A percentile compares a stretch with the other conserved stretches of the same genome.
These are phyloP conservation scores for Hemileccinum impolitum DNA, from an alignment of 768 basidiomycete genomes.

Conservation along the genomic window DNA sequence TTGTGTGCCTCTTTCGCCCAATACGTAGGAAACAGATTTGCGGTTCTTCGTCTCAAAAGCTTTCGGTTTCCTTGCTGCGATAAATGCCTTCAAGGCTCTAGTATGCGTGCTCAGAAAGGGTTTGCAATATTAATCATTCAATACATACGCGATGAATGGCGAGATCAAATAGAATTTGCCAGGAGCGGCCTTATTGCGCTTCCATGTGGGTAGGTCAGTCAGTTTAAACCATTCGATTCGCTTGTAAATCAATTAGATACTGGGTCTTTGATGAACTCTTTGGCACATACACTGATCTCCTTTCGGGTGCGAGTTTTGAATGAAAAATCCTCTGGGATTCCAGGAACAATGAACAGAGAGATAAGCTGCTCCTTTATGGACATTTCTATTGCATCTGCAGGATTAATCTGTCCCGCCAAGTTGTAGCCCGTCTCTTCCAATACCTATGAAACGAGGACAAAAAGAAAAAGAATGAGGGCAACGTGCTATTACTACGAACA, in stretches of 20 bases:
- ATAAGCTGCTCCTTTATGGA: conserved; percentile 89
- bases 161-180: conserved; percentile 94
- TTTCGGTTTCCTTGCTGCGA: conserved; percentile 60
- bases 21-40: conserved; percentile 27
- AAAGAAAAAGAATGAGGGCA: conserved; percentile 9
- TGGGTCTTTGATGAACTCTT: conserved; percentile 1
- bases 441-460: conserved; percentile 51
- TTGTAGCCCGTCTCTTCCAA: conserved; percentile 97
- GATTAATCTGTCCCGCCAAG: conserved; percentile 61
- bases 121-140: not conserved
- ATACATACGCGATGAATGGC: conserved; percentile 81
- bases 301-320: conserved; percentile 96
- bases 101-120: conserved; percentile 2
- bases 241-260: conserved; percentile 40
- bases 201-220: conserved; percentile 91
- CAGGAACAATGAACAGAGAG: conserved; percentile 85
- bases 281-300: conserved; percentile 84
- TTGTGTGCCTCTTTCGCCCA: conserved; percentile 39
- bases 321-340: conserved; percentile 80
- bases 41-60: conserved; percentile 34
- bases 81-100: conserved; percentile 56
- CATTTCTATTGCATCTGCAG: conserved; percentile 73
- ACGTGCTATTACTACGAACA: not conserved
- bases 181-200: conserved; percentile 59
- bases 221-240: conserved; percentile 97